Conservation (phyloP, 164 flowering plant species). For the Umbilicus rupestris region DNA sequence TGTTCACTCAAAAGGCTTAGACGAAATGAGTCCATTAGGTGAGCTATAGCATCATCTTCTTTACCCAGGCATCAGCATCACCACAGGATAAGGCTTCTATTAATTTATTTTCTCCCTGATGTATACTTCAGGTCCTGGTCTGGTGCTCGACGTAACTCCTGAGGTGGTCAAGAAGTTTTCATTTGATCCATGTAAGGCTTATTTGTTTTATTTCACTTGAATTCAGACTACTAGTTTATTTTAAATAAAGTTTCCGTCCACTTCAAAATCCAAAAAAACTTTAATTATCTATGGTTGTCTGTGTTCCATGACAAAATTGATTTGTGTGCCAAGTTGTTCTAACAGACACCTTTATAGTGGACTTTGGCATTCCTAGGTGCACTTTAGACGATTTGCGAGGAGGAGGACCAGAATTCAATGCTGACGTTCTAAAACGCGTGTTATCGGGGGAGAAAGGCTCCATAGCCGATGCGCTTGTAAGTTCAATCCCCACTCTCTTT, state of each 20-base stretch:
- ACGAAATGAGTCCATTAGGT: constrained; percentile 95
- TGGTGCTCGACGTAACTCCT: constrained; percentile 67
- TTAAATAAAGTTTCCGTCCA: not conserved
- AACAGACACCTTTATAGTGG: constrained; percentile 34
- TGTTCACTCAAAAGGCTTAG: constrained; percentile 84
- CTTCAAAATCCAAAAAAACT: too few species aligned
- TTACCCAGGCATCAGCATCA: not conserved
- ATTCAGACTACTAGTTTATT: not conserved
- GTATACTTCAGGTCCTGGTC: constrained; percentile 57
- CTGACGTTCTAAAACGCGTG: constrained; percentile 49
- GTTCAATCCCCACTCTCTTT: constrained; percentile 15
- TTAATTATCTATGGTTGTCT: too few species aligned
- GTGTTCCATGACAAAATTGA: not conserved
- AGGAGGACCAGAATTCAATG: constrained; percentile 71
- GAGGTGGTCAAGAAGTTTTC: constrained; percentile 58
- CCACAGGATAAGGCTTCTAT: not conserved
- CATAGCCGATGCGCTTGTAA: constrained; percentile 84
- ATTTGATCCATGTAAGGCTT: constrained; percentile 71
- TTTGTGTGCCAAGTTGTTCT: not conserved
- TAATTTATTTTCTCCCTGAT: not conserved
- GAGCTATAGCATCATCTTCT: constrained; percentile 3
- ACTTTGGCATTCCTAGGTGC: constrained; percentile 88
- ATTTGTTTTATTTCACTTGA: not conserved
- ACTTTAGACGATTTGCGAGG: constrained; percentile 65
- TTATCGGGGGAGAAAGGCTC: constrained; percentile 77